Conservation (phyloP, 23 red algal species). For the Pyropia yezoensis region DNA sequence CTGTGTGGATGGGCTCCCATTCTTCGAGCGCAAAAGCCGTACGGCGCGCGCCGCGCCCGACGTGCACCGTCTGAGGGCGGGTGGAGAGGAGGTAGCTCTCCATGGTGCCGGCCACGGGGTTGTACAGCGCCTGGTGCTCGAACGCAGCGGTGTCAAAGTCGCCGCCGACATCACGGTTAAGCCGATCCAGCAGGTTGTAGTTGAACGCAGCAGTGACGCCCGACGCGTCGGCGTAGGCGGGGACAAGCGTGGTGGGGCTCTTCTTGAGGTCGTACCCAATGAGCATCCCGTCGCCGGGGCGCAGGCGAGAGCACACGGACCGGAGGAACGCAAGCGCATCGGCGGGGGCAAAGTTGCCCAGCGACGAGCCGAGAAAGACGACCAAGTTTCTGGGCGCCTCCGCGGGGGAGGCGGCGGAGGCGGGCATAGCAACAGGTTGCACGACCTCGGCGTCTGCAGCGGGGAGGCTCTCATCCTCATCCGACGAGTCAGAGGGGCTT, state of each 20-base stretch:
- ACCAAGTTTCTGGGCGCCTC: slow-evolving; percentile 22
- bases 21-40: slow-evolving; percentile 38
- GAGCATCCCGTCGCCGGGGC: slow-evolving; percentile 57
- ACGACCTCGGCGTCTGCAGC: no score
- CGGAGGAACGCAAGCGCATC: slow-evolving; percentile 36
- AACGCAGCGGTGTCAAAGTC: slow-evolving; percentile 60
- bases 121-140: slow-evolving; percentile 68
- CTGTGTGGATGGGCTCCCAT: slow-evolving; percentile 77
- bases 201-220: slow-evolving; percentile 81
- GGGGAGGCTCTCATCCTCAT: no score
- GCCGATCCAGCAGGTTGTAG: slow-evolving; percentile 64
- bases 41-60: slow-evolving; percentile 1
- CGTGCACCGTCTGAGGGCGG: slow-evolving; percentile 17
- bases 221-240: slow-evolving; percentile 62
- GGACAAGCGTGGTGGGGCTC: slow-evolving; percentile 26
- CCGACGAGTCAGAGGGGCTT: no score
- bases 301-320: slow-evolving; percentile 15
- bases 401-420: no score
- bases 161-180: slow-evolving; percentile 75
- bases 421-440: no score
- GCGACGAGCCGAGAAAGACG: slow-evolving; percentile 74
- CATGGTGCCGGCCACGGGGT: slow-evolving; percentile 35
- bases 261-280: slow-evolving; percentile 81
- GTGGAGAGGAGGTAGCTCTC: slow-evolving; percentile 74
- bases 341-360: slow-evolving; percentile 63